phyloP scores from a whole-genome alignment of 2,329 filamentous ascomycete species.

The Aspergillus clavatus region DNA sequence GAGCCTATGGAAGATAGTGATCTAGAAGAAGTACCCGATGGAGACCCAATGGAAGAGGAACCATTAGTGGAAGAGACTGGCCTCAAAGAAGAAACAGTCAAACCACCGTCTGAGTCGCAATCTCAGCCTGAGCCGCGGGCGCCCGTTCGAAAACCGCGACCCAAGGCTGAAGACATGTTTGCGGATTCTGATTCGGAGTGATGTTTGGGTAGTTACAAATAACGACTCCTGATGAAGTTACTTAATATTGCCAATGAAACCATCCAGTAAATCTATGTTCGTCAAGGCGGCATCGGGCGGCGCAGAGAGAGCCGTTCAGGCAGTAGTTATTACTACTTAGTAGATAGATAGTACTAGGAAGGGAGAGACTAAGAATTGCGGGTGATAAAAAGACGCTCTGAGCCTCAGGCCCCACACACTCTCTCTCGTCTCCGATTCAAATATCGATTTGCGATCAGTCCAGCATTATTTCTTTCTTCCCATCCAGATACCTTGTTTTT shows the following conservation, averaged over 20 bases:
- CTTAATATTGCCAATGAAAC: background rate
- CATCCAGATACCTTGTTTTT: slow-evolving; percentile 20
- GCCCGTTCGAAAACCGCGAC: slow-evolving; percentile 53
- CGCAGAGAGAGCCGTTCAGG: background rate
- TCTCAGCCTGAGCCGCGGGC: slow-evolving; percentile 27
- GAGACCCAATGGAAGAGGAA: slow-evolving; percentile 45
- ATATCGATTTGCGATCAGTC: background rate
- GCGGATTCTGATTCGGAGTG: slow-evolving; percentile 63
- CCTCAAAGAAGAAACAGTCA: slow-evolving; percentile 16
- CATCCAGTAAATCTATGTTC: too few relatives aligned
- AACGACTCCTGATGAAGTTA: background rate
- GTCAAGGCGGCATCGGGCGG: background rate
- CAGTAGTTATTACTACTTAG: background rate
- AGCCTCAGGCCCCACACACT: slow-evolving; percentile 17
- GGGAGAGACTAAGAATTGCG: background rate
- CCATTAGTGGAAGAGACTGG: slow-evolving; percentile 28
- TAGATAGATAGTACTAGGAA: too few relatives aligned
- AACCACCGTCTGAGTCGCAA: slow-evolving; percentile 18
- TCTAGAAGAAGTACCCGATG: slow-evolving; percentile 49
- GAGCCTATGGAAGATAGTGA: slow-evolving; percentile 47
- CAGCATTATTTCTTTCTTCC: slow-evolving; percentile 13
- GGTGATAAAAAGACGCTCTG: background rate
- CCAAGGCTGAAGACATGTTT: slow-evolving; percentile 83
- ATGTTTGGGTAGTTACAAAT: slow-evolving; percentile 4
- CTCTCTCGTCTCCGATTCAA: slow-evolving; percentile 6